phyloP scores from a whole-genome alignment of 805 yeast species.

The Yamadazyma kitorensis region DNA sequence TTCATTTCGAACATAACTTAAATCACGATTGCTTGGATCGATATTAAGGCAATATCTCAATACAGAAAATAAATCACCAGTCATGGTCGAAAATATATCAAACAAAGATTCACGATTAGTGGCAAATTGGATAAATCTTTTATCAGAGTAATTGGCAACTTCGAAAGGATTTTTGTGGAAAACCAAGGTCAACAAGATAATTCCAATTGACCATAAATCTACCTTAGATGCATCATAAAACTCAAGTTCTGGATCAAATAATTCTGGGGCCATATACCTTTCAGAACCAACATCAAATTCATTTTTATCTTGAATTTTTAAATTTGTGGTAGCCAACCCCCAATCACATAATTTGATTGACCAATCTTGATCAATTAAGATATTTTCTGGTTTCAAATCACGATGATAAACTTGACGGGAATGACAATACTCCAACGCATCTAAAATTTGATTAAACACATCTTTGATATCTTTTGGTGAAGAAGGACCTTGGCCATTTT shows the following conservation, averaged over 20 bases:
- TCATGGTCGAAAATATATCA: conserved; percentile 88
- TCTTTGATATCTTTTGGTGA: conserved; percentile 54
- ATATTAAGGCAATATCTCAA: conserved; percentile 73
- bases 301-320: conserved; percentile 50
- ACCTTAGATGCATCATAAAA: conserved; percentile 76
- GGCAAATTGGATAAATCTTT: conserved; percentile 80
- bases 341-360: conserved; percentile 56
- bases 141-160: conserved; percentile 77
- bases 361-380: conserved; percentile 54
- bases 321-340: conserved; percentile 55
- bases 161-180: conserved; percentile 86
- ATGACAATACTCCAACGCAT: conserved; percentile 53
- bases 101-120: conserved; percentile 84
- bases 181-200: conserved; percentile 77
- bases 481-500: conserved; percentile 59
- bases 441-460: conserved; percentile 48
- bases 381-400: conserved; percentile 58
- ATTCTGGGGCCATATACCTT: conserved; percentile 93
- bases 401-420: conserved; percentile 49
- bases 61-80: conserved; percentile 82
- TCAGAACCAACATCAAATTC: conserved; percentile 84
- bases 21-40: conserved; percentile 82
- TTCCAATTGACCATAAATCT: conserved; percentile 89
- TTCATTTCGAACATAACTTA: conserved; percentile 58
- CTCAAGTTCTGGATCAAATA: conserved; percentile 59